Evolutionary conservation across 2,329 filamentous ascomycete genomes (phyloP), one percentile per base, ranked within the genome.

Genomic region (Aspergillus versicolor): DNA sequence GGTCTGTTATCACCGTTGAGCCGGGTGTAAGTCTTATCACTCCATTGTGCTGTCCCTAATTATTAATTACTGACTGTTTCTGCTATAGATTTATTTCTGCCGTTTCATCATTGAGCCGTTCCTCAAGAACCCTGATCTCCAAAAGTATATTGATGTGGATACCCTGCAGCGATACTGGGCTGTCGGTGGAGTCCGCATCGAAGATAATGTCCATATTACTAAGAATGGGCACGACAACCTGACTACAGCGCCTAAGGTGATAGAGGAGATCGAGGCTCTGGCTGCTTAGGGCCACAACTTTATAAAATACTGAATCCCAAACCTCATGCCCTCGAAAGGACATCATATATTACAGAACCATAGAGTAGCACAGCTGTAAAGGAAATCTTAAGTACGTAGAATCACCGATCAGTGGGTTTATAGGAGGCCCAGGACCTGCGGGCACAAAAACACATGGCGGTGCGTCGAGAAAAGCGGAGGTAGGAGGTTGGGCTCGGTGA

Each of bases 1-100:
- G 89, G 7, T 88, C 88, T 49, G 91, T 99, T 22, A 87, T 99
- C 52, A 99, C 94, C 0, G 93, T 97, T 40, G 94, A 99, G 79
- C 94, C 94, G 12, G 94, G 94, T 47, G 85, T 90, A 80, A 75
- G 85, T 11, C 27, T 30, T 30, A 30, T 30, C 27, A 80, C 53
- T 47, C n/a, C 34, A 19, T 32, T 48, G 22, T 15, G 5, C 21
- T 4, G 43, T 15, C 38, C 54, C 57, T 32, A 17, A 49, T 56
- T 37, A 12, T 41, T 49, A 9, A 12, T 34, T 17, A 32, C 27
- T 45, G 24, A 54, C 27, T 5, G 21, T 51, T 19, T 15, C 15
- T 50, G 3, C 19, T 43, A 8, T 47, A 87, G 84, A 87, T 93
- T 61, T 97, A 97, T 77, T 97, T 97, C 74, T 96, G 91, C 75